Conservation (phyloP, 331 rosid species). For the Cydonia oblonga region DNA sequence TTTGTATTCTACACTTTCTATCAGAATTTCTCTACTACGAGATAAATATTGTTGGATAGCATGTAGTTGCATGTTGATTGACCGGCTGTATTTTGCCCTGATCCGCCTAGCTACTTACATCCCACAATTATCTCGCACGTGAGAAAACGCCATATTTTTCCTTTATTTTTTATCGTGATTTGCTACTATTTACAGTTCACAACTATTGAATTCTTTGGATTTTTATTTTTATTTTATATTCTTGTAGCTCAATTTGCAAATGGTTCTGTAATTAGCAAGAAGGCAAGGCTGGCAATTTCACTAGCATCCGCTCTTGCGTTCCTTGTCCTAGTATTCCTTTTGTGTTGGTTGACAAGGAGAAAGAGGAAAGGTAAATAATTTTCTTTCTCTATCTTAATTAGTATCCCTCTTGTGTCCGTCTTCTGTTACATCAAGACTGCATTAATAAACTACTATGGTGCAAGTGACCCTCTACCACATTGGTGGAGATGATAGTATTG, state of each 20-base stretch:
- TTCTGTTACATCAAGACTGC: background rate
- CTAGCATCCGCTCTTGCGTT: background rate
- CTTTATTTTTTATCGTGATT: background rate
- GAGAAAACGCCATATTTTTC: background rate
- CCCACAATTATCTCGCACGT: background rate
- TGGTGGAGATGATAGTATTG: too few species aligned
- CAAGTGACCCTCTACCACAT: too few species aligned
- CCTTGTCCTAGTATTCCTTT: background rate
- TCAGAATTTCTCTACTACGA: background rate
- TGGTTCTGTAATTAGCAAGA: background rate
- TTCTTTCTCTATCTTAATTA: background rate
- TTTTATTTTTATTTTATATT: background rate
- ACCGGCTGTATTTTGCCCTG: background rate
- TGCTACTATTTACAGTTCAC: background rate
- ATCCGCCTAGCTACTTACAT: background rate
- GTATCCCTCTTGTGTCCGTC: background rate
- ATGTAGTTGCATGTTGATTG: background rate
- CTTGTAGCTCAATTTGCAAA: slow-evolving; percentile 24
- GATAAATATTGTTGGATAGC: background rate
- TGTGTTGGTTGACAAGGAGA: slow-evolving; percentile 2
- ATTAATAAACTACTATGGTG: too few species aligned
- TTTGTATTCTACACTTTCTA: background rate
- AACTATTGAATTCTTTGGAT: background rate
- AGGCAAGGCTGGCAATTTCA: slow-evolving; percentile 10
- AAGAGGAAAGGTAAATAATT: slow-evolving; percentile 14